phyloP scores from a whole-genome alignment of 2,329 filamentous ascomycete species.

The Fusarium multiceps region DNA sequence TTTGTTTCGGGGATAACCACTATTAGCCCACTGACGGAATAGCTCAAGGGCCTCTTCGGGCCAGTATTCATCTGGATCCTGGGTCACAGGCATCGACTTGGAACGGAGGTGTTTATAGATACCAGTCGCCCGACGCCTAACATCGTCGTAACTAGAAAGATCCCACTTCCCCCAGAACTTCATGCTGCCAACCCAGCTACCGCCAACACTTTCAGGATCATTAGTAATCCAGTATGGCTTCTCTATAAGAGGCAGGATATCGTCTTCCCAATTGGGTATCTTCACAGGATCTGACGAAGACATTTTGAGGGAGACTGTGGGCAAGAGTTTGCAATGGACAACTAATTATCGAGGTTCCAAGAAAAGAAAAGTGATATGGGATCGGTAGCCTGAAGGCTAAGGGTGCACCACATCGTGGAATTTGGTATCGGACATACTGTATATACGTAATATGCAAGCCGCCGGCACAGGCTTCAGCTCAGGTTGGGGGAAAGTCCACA shows the following conservation, averaged over 20 bases:
- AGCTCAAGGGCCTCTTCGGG: background rate
- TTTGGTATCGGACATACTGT: no score
- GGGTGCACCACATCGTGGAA: no score
- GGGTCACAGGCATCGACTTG: background rate
- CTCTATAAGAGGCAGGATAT: background rate
- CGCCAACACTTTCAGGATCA: background rate
- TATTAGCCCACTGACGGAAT: background rate
- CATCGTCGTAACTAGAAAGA: background rate
- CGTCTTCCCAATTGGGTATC: background rate
- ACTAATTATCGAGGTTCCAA: no score
- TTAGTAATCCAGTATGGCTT: background rate
- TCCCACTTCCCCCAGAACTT: background rate
- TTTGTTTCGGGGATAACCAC: background rate
- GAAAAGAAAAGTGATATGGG: no score
- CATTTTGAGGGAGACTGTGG: background rate
- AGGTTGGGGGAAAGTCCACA: background rate
- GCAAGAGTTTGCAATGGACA: no score
- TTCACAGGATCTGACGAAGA: no score
- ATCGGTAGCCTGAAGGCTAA: no score
- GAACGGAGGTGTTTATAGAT: background rate
- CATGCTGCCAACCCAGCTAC: background rate
- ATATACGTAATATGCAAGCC: background rate
- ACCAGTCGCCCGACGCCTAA: background rate
- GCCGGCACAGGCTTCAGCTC: background rate
- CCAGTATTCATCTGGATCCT: background rate